phyloP scores from a whole-genome alignment of 805 yeast genomes.

The Grigorovia transvaalensis region DNA sequence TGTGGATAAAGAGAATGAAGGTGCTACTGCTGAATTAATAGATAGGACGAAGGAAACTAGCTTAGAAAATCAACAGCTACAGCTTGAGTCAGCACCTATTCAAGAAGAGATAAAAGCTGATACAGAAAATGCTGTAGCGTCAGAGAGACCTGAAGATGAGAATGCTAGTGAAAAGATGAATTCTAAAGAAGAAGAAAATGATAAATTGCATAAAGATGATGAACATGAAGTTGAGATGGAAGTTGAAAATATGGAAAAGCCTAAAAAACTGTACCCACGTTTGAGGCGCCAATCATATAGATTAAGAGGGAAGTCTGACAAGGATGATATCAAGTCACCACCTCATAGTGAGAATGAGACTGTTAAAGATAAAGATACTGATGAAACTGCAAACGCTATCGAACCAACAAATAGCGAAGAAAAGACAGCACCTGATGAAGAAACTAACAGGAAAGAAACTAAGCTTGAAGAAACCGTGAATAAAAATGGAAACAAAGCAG shows the following conservation, averaged over 20 bases:
- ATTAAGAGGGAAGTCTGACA: slow-evolving; percentile 5
- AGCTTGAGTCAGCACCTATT: background rate
- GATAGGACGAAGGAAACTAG: no score
- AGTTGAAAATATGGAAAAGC: slow-evolving; percentile 1
- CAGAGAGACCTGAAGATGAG: slow-evolving; percentile 1
- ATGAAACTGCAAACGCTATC: no score
- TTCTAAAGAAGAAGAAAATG: background rate
- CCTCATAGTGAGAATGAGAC: no score
- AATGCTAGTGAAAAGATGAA: background rate
- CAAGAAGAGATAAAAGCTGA: slow-evolving; percentile 2
- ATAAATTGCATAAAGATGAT: background rate
- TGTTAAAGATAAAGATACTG: no score
- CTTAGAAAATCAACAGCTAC: no score
- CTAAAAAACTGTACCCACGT: background rate
- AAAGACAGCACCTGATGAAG: slow-evolving; percentile 8
- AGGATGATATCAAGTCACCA: background rate
- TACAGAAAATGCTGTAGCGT: slow-evolving; percentile 5
- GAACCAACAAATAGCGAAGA: slow-evolving; percentile 1
- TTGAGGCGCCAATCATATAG: slow-evolving; percentile 2
- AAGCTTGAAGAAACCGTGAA: slow-evolving; percentile 2
- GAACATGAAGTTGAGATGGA: background rate
- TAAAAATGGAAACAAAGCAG: slow-evolving; percentile 3
- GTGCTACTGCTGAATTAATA: no score
- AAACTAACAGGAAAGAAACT: slow-evolving; percentile 10
- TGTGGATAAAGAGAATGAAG: no score